Percentiles rank a stretch among this genome's conserved stretches.
Evolutionary conservation across 2,329 filamentous ascomycete species (phyloP).

Genomic region (Aspergillus japonicus): DNA sequence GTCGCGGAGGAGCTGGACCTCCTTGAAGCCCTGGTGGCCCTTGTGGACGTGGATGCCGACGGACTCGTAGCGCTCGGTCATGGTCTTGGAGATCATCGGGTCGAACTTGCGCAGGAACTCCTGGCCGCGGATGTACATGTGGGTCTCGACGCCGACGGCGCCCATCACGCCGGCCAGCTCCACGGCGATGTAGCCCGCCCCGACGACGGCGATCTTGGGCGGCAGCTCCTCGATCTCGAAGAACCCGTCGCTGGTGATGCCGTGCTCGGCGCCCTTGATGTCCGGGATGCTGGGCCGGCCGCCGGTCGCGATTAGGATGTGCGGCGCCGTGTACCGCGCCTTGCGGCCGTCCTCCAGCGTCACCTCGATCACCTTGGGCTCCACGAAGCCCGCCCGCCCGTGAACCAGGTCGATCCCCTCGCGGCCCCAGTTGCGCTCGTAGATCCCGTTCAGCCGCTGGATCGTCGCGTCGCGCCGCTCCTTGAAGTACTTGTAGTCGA

Average conservation of each 20-base stretch:
- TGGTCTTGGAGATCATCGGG: slow-evolving; percentile 53
- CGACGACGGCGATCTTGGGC: slow-evolving; percentile 51
- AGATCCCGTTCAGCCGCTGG: slow-evolving; percentile 47
- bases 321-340: slow-evolving; percentile 43
- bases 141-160: slow-evolving; percentile 50
- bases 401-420: slow-evolving; percentile 53
- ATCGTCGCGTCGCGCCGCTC: slow-evolving; percentile 48
- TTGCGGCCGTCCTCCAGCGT: slow-evolving; percentile 43
- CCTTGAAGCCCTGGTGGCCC: slow-evolving; percentile 48
- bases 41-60: slow-evolving; percentile 50
- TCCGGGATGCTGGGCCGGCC: slow-evolving; percentile 46
- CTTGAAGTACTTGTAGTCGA: slow-evolving; percentile 51
- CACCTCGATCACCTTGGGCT: slow-evolving; percentile 47
- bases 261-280: slow-evolving; percentile 48
- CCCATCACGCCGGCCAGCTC: slow-evolving; percentile 53
- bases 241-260: slow-evolving; percentile 53
- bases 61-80: slow-evolving; percentile 53
- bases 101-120: slow-evolving; percentile 53
- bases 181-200: slow-evolving; percentile 53
- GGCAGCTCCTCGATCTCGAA: slow-evolving; percentile 53
- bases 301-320: slow-evolving; percentile 52
- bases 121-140: slow-evolving; percentile 52
- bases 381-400: slow-evolving; percentile 48
- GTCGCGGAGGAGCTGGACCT: slow-evolving; percentile 46
- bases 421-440: slow-evolving; percentile 51